Conservation (phyloP, 2,329 filamentous ascomycete species). For the Ascochyta lentis region DNA sequence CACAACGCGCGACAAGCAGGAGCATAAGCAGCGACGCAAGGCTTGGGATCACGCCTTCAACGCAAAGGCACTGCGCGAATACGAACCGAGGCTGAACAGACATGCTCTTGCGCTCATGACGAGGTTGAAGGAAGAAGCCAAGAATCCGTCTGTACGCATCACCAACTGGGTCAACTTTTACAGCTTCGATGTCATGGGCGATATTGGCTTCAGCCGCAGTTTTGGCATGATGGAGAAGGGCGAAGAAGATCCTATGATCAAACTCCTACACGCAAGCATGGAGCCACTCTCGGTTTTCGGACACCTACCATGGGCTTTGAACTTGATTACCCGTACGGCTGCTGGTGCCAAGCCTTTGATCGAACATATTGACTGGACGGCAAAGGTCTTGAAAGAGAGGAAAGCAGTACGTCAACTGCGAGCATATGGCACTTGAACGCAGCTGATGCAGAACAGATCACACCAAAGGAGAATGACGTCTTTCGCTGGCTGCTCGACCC, state of each 20-base stretch:
- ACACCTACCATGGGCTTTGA: slow-evolving; percentile 34
- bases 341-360: slow-evolving; percentile 30
- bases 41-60: slow-evolving; percentile 46
- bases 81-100: slow-evolving; percentile 44
- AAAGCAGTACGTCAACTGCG: slow-evolving; percentile 24
- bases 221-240: slow-evolving; percentile 49
- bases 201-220: slow-evolving; percentile 52
- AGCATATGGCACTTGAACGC: neutral
- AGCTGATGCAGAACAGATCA: slow-evolving; percentile 21
- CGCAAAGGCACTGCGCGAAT: slow-evolving; percentile 43
- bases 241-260: slow-evolving; percentile 36
- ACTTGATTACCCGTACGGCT: slow-evolving; percentile 23
- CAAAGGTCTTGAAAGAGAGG: slow-evolving; percentile 33
- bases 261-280: slow-evolving; percentile 35
- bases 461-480: slow-evolving; percentile 38
- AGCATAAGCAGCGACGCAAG: slow-evolving; percentile 40
- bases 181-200: slow-evolving; percentile 59
- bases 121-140: slow-evolving; percentile 29
- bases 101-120: slow-evolving; percentile 37
- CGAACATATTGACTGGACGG: slow-evolving; percentile 35
- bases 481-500: slow-evolving; percentile 35
- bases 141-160: slow-evolving; percentile 30
- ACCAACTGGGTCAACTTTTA: slow-evolving; percentile 50
- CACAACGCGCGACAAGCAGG: slow-evolving; percentile 36
- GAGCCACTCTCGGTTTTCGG: slow-evolving; percentile 25